Evolutionary conservation across 352 stramenopile species (phyloP), one percentile per base, ranked within the genome.

Genomic region (Globisporangium sylvaticum): DNA sequence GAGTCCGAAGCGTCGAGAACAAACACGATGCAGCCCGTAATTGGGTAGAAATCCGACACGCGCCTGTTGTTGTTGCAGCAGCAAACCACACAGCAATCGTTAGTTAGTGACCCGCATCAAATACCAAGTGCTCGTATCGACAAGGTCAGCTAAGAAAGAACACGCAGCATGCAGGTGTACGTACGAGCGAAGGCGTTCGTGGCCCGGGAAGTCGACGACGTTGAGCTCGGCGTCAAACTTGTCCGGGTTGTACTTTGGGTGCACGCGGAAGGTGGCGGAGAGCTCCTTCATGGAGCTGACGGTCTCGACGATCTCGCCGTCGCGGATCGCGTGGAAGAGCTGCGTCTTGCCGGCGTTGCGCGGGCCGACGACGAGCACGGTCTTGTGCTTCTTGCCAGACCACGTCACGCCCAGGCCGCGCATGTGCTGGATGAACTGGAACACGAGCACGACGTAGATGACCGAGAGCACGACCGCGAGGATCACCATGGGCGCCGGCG

Each of bases 221-320:
- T 81, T 84, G 50, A 92, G 71, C 71, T 91, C 74, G 14, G 80
- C 79, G 66, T 83, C 80, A 68, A 91, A 88, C 77, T 87, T 84
- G 72, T 77, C 76, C 25, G 74, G 77, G 67, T 90, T 91, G 80
- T 88, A 81, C 62, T 81, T 82, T 25, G 63, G 54, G 68, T 94
- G 83, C 52, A 94, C 73, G 37, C 79, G 58, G 54, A 95, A 92
- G 56, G 74, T 79, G 69, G 74, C 76, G n/a, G 87, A 84, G 32
- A 78, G 73, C 58, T 92, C 81, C 65, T 92, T 90, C 88, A 96
- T 96, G 56, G 88, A 96, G 59, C 80, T 91, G 24, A 96, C 88
- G 2, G 88, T 96, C 32, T 90, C 76, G 12, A 90, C 71, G 64
- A 84, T 77, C 58, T 76, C 55, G 56, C 85, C 84, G 63, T 94